Conservation (phyloP, 2,329 filamentous ascomycete genomes). For the Teratosphaeria zuluensis region DNA sequence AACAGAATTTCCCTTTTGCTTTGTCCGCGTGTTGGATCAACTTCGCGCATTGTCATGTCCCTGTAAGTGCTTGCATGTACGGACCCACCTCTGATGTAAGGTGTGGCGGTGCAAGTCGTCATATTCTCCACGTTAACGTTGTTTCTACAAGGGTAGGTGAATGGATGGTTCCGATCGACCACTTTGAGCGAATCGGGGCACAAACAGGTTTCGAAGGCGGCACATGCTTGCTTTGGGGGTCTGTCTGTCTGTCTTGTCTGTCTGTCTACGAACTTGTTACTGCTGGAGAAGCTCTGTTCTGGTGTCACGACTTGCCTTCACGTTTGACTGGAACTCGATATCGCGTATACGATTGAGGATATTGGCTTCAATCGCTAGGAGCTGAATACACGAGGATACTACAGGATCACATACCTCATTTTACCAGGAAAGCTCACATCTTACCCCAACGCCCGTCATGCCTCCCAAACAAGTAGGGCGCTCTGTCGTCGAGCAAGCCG, state of each 20-base stretch:
- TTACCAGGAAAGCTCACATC: background rate
- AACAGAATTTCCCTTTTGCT: background rate
- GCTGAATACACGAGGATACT: background rate
- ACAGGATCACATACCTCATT: no score
- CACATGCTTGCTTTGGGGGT: background rate
- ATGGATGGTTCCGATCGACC: background rate
- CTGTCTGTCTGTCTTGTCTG: background rate
- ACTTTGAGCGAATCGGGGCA: background rate
- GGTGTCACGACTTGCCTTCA: background rate
- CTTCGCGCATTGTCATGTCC: background rate
- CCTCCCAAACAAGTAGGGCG: background rate
- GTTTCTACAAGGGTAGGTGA: background rate
- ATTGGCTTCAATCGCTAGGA: background rate
- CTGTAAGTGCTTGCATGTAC: background rate
- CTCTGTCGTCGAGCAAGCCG: conserved; percentile 14
- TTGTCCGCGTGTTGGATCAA: background rate
- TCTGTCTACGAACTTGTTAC: background rate
- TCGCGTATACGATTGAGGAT: background rate
- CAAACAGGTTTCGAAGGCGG: background rate
- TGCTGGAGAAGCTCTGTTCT: background rate
- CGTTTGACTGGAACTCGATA: background rate
- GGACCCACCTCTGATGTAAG: background rate
- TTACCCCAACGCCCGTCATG: background rate
- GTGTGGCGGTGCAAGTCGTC: background rate
- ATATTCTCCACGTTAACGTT: background rate